Conservation (phyloP, 257 asterid genomes). For the Capsicum pubescens region DNA sequence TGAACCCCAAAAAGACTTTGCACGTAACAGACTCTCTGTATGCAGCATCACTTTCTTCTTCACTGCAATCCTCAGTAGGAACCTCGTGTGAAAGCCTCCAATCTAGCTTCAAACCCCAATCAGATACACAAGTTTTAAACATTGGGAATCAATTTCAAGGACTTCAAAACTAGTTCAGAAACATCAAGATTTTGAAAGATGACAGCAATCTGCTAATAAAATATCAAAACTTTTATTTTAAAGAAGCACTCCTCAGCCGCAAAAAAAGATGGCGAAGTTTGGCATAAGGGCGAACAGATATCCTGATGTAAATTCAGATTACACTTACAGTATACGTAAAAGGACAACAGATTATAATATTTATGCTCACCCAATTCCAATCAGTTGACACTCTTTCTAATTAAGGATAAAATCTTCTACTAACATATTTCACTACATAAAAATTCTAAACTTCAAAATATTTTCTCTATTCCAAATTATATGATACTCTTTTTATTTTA, state of each 20-base stretch:
- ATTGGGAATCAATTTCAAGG: background rate
- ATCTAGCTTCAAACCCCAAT: conserved; percentile 66
- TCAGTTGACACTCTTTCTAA: background rate
- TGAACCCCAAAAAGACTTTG: conserved; percentile 89
- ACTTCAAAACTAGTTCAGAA: background rate
- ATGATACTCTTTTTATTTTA: background rate
- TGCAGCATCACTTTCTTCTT: conserved; percentile 61
- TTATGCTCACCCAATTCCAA: background rate
- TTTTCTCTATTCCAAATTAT: background rate
- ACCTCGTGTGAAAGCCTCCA: conserved; percentile 94
- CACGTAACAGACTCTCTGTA: conserved; percentile 75
- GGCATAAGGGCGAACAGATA: background rate
- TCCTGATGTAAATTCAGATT: background rate
- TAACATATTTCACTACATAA: background rate
- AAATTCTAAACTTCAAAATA: background rate
- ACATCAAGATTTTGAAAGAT: background rate
- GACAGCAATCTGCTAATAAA: background rate
- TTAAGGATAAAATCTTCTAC: background rate
- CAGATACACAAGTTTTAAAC: conserved; percentile 28
- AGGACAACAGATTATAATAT: background rate
- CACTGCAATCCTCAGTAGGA: conserved; percentile 65
- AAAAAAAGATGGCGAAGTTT: background rate
- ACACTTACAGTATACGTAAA: background rate
- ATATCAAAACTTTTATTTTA: background rate
- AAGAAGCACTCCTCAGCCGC: background rate